Evolutionary conservation across 2,329 filamentous ascomycete genomes (phyloP), one percentile per base, ranked within the genome.

Genomic region (Epichloe glyceriae): DNA sequence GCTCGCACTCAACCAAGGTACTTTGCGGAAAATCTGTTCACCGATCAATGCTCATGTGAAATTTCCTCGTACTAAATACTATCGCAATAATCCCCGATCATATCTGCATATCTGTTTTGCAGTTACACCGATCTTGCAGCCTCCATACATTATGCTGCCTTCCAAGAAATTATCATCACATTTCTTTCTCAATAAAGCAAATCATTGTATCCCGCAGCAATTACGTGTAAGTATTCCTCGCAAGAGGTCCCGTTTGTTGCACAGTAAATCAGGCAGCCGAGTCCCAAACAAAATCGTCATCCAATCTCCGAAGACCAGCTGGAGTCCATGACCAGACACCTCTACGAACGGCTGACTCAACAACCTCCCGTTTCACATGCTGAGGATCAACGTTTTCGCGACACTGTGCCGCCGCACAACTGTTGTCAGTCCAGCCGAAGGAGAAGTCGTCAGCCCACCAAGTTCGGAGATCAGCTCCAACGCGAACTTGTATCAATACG

Each of bases 361-460:
- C 58, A 35, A 57, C 60, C 49, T 68, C 61, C 22, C 65, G 60
- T 58, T 65, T 67, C 50, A 60, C 60, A 20, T 53, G 54, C 38
- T 62, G 58, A 19, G 61, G 54, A 17, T 56, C 52, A 2, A 54
- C 53, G 30, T 52, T 56, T 5, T 58, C 57, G 39, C 69, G 69
- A 47, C 69, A 71, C 41, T 55, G 55, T 6, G 64, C 62, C 42
- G 69, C 67, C 22, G 65, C 60, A 52, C 69, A 71, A 44, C 60
- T 65, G 52, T 70, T 71, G 55, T 71, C 67, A 17, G 58, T 68
- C 69, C 69, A 71, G 44, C 68, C 67, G 42, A 70, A 57, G 19
- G 60, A 60, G 52, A 71, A 61, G 51, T 71, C 68, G 49, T 71
- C 69, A 26, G 61, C 66, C 69, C 69, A 71, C 69, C 68, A 71